Evolutionary conservation across 2,329 filamentous ascomycete genomes (phyloP), one percentile per base, ranked within the genome.

Genomic region (Fusarium algeriense): DNA sequence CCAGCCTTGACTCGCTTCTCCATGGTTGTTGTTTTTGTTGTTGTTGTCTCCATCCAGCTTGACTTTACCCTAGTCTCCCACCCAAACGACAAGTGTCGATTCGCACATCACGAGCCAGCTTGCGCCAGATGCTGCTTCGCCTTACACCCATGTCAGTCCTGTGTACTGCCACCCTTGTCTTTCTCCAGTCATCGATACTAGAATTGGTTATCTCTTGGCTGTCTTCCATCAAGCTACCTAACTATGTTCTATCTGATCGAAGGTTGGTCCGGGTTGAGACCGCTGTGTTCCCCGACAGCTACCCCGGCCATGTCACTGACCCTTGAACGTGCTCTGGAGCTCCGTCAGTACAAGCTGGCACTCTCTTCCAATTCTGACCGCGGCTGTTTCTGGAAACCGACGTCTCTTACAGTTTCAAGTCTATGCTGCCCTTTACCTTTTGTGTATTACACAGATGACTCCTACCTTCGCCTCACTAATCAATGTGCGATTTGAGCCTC

Each of bases 401-500:
- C 44, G 35, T 70, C 50, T 63, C 64, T 60, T 58, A 60, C 64
- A 62, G 67, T 73, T 73, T 73, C 73, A 73, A 65, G 64, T 68
- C 65, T 65, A 65, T 63, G 60, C 32, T 67, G 63, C 56, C 65
- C 44, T 70, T 65, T 61, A 62, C 53, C 44, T 50, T 60, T 64
- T 73, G 37, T 67, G 69, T 63, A 61, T 63, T 60, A 71, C 66
- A 70, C 61, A 59, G 57, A 44, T 69, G 64, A 67, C 74, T 75
- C 60, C 57, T 65, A 41, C 67, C 70, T 55, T 64, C 75, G 75
- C 75, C 75, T 76, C 75, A 76, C 75, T 74, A 56, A 70, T 30
- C 62, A 76, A 76, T 73, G 73, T 76, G 75, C 75, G 56, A 62
- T 75, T 76, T 72, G 73, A 76, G 75, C 75, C 75, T 76, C 75